Evolutionary conservation across 495 filamentous ascomycete species (phyloP).

Genomic region (Penicillium pulvis): DNA sequence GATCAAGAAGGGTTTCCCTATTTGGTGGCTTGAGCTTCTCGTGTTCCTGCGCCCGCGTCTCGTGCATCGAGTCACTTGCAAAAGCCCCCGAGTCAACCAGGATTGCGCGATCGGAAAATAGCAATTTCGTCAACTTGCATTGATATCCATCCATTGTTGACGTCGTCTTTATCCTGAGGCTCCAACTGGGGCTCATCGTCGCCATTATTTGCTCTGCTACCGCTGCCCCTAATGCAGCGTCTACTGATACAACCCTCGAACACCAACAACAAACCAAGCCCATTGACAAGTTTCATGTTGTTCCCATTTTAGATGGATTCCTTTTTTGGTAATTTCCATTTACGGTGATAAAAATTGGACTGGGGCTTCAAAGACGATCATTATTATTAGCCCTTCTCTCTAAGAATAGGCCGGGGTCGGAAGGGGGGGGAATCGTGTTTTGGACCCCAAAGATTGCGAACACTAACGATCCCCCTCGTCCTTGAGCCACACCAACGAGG

Average conservation of each 20-base stretch:
- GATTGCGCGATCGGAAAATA: background rate
- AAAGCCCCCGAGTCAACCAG: background rate
- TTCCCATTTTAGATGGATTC: background rate
- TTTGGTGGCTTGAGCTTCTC: slow-evolving; percentile 32
- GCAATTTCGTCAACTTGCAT: slow-evolving; percentile 9
- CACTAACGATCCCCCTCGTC: slow-evolving; percentile 11
- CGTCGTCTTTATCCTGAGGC: slow-evolving; percentile 6
- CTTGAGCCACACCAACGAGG: slow-evolving; percentile 20
- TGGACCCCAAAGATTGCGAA: slow-evolving; percentile 18
- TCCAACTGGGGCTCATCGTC: background rate
- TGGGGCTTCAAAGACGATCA: slow-evolving; percentile 19
- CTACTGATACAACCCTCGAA: slow-evolving; percentile 19
- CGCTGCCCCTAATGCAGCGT: slow-evolving; percentile 22
- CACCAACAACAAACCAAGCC: background rate
- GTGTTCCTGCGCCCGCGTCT: slow-evolving; percentile 32
- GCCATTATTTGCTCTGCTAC: slow-evolving; percentile 23
- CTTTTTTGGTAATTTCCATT: slow-evolving; percentile 14
- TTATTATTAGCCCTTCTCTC: slow-evolving; percentile 14
- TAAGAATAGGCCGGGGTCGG: slow-evolving; percentile 22
- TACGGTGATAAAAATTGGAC: slow-evolving; percentile 5
- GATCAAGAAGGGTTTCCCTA: background rate
- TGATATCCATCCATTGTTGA: slow-evolving; percentile 11
- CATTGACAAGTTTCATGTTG: background rate
- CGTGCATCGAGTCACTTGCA: slow-evolving; percentile 23
- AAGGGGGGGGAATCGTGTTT: slow-evolving; percentile 2